Evolutionary conservation across 345 rosid species (phyloP), one percentile per base, ranked within the genome.

Genomic region (Lepidium sativum): DNA sequence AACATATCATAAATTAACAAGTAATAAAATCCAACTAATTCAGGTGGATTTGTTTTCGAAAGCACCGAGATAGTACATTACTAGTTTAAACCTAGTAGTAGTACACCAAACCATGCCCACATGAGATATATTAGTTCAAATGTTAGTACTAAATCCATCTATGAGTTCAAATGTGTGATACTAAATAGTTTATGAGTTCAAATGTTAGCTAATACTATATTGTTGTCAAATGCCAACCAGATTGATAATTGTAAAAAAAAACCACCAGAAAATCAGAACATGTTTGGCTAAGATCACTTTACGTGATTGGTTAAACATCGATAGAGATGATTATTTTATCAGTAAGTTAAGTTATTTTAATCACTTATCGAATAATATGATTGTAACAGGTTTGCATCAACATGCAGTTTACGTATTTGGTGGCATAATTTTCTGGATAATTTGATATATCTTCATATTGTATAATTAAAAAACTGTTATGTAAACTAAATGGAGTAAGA

Each of bases 321-420:
- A 23, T 25, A 69, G 61, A 37, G 8, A 71, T 17, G 25, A 10
- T 45, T n/a, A 20, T 35, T 35, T 61, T 61, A 43, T 15, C 17
- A 23, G 2, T 13, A 12, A 9, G 15, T 69, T 9, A 62, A 70
- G 41, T 35, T 34, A 34, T 44, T 37, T 2, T 35, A 44, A 45
- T 44, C 23, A 15, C 31, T 63, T 39, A 64, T 48, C 38, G 41
- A 10, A 57, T 37, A 54, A 14, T 39, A 64, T 14, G 15, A 14
- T 47, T 57, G 6, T 8, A 45, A 57, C 71, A 65, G 48, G 66
- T 63, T 25, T 65, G 71, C 41, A 55, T 32, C 60, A 57, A 65
- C 71, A 72, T 72, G 76, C 70, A 65, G 21, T 50, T 65, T 12
- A 72, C 71, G 71, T 65, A 72, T 40, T 56, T 72, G 66, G 71